phyloP scores from a whole-genome alignment of 495 filamentous ascomycete genomes.

The Talaromyces thailandensis region DNA sequence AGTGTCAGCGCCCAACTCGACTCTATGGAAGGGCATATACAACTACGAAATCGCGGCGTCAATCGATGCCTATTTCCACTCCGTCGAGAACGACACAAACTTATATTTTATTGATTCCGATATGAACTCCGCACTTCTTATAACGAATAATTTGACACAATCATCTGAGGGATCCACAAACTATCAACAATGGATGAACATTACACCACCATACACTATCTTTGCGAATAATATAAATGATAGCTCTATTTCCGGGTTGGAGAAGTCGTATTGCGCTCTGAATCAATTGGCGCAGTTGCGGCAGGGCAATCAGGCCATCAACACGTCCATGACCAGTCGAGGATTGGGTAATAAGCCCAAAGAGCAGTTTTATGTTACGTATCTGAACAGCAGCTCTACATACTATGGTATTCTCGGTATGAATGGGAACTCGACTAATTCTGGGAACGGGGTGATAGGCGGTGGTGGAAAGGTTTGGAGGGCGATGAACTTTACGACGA shows the following conservation, averaged over 20 bases:
- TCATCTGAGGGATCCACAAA: constrained; percentile 26
- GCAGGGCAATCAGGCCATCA: constrained; percentile 40
- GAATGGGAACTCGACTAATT: constrained; percentile 42
- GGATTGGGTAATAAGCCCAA: constrained; percentile 56
- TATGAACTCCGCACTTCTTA: constrained; percentile 61
- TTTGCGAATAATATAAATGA: constrained; percentile 65
- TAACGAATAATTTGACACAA: constrained; percentile 60
- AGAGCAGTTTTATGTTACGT: constrained; percentile 76
- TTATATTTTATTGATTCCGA: constrained; percentile 77
- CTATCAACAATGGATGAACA: constrained; percentile 46
- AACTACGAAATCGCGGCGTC: constrained; percentile 79
- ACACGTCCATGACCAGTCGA: constrained; percentile 57
- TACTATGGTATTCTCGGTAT: constrained; percentile 68
- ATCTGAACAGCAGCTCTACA: constrained; percentile 56
- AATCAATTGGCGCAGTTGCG: constrained; percentile 51
- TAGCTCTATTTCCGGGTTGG: constrained; percentile 53
- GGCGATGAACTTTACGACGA: constrained; percentile 62
- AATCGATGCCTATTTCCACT: constrained; percentile 64
- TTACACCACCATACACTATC: constrained; percentile 58
- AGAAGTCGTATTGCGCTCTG: constrained; percentile 68
- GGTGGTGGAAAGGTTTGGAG: constrained; percentile 67
- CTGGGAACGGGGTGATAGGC: constrained; percentile 40
- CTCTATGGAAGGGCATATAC: constrained; percentile 50
- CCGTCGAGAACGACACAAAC: constrained; percentile 35
- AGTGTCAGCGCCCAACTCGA: constrained; percentile 56